Conservation (phyloP, 2,329 filamentous ascomycete species). For the Botrytis hyacinthi region DNA sequence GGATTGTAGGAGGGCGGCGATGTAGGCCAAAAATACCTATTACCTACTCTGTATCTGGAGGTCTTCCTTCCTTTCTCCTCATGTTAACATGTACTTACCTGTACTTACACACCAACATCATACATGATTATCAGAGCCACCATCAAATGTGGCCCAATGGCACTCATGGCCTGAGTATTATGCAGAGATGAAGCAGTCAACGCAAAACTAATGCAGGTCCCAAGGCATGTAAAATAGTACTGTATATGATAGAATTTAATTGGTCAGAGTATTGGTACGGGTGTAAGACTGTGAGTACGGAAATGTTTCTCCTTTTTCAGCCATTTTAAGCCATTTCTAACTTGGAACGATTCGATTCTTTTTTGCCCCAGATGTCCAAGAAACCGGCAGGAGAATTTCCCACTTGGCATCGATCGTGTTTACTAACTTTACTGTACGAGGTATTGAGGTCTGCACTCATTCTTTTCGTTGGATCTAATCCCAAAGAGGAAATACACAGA, state of each 20-base stretch:
- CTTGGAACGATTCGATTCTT: not conserved
- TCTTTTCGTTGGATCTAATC: not conserved
- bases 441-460: not conserved
- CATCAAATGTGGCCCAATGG: not conserved
- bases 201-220: not conserved
- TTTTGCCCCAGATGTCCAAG: constrained; percentile 1
- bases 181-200: not conserved
- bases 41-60: not conserved
- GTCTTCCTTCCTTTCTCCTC: not conserved
- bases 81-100: not conserved
- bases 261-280: not conserved
- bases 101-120: not conserved
- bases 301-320: not conserved
- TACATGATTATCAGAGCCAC: not conserved
- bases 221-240: not conserved
- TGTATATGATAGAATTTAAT: not conserved
- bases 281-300: not conserved
- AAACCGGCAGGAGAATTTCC: not conserved
- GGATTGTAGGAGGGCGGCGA: not conserved
- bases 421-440: not conserved
- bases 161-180: not conserved
- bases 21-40: not conserved
- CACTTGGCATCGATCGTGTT: not conserved
- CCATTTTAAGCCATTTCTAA: not conserved
- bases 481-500: not conserved